Percentiles rank a stretch among this genome's conserved stretches.
These are phyloP conservation scores for Aphanoascus verrucosus DNA, from an alignment of 2,329 filamentous ascomycete genomes.

Conservation along the genomic window DNA sequence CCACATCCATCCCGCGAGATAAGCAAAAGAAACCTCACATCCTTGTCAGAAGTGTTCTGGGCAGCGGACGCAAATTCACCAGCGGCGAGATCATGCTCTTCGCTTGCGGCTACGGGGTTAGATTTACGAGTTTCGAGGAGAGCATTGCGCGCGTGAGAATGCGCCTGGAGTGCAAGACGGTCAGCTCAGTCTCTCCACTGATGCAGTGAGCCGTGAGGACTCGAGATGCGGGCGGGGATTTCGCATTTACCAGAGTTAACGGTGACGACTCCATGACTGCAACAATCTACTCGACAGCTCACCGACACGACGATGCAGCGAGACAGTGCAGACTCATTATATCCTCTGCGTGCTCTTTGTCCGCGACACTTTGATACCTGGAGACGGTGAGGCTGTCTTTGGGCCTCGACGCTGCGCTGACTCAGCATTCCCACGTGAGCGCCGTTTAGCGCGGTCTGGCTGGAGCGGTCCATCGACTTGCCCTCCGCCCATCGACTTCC, in stretches of 20 bases:
- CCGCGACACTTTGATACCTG: too few relatives aligned
- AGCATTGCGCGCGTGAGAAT: conserved; percentile 79
- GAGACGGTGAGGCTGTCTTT: too few relatives aligned
- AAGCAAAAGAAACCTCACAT: conserved; percentile 32
- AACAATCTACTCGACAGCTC: background rate
- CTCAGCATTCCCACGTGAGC: too few relatives aligned
- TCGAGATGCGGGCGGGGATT: background rate
- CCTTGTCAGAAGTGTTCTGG: conserved; percentile 53
- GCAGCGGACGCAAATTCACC: conserved; percentile 78
- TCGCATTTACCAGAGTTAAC: conserved; percentile 48
- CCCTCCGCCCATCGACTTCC: too few relatives aligned
- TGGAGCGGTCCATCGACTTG: too few relatives aligned
- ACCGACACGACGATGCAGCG: background rate
- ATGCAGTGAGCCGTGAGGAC: background rate
- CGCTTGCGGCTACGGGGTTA: conserved; percentile 69
- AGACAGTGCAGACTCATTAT: background rate
- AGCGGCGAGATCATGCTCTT: conserved; percentile 79
- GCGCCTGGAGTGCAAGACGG: conserved; percentile 48
- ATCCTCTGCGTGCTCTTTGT: too few relatives aligned
- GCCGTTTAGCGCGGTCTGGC: too few relatives aligned
- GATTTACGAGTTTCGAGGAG: conserved; percentile 57
- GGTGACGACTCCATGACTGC: conserved; percentile 57
- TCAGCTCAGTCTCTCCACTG: background rate
- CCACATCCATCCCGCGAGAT: background rate
- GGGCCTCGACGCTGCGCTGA: too few relatives aligned